These are phyloP conservation scores for Athelia sp. DNA, from an alignment of 1,284 basidiomycete genomes.

Conservation along the genomic window DNA sequence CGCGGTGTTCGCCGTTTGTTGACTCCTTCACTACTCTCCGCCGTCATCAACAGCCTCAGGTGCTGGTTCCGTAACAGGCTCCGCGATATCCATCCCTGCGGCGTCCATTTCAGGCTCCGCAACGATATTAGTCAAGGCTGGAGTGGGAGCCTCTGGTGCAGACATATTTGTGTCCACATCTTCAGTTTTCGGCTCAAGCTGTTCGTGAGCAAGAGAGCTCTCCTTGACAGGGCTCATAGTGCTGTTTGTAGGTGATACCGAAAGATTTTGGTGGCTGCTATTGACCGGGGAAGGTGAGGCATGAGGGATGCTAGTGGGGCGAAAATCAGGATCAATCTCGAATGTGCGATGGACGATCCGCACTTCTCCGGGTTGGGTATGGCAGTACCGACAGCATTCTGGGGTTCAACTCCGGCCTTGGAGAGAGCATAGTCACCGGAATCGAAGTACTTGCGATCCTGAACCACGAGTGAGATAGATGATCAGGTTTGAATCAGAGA, in stretches of 20 bases:
- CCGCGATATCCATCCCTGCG: too few species aligned
- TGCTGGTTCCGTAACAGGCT: too few species aligned
- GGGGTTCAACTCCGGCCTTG: slow-evolving; percentile 88
- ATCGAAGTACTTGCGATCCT: slow-evolving; percentile 98
- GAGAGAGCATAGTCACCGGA: slow-evolving; percentile 96
- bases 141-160: too few species aligned
- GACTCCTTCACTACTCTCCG: too few species aligned
- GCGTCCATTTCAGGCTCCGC: too few species aligned
- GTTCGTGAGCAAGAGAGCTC: slow-evolving; percentile 44
- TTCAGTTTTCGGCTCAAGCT: slow-evolving; percentile 2
- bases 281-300: slow-evolving; percentile 57
- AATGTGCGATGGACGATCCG: slow-evolving; percentile 24
- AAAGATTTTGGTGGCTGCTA: slow-evolving; percentile 49
- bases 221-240: slow-evolving; percentile 60
- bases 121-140: too few species aligned
- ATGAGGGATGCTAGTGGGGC: slow-evolving; percentile 59
- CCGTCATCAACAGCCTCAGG: too few species aligned
- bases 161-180: not conserved
- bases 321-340: slow-evolving; percentile 8
- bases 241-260: slow-evolving; percentile 63
- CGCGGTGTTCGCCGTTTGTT: too few species aligned
- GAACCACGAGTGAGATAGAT: slow-evolving; percentile 8
- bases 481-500: slow-evolving; percentile 5
- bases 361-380: slow-evolving; percentile 95
- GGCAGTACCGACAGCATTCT: slow-evolving; percentile 86